phyloP scores from a whole-genome alignment of 106 monocot genomes.

The Apostasia ramifera region DNA sequence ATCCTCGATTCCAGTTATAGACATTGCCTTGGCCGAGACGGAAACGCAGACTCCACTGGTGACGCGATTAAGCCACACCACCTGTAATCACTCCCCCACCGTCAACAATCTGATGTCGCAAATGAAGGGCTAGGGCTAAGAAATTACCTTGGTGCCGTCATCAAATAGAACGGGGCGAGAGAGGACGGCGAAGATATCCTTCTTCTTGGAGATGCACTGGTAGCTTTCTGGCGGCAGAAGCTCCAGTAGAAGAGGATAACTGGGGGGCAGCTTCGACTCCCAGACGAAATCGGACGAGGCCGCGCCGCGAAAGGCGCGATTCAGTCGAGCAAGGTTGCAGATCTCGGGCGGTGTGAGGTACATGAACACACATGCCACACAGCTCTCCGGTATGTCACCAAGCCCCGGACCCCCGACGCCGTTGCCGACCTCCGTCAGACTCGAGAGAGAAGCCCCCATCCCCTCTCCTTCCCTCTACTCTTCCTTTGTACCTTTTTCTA shows the following conservation, averaged over 20 bases:
- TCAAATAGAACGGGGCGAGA: conserved; percentile 31
- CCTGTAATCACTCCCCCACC: conserved; percentile 5
- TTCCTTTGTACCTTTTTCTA: too few relatives aligned
- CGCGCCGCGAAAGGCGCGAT: conserved; percentile 49
- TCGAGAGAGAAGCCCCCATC: conserved; percentile 39
- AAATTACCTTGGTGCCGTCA: conserved; percentile 24
- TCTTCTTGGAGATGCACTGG: conserved; percentile 26
- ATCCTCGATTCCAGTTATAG: conserved; percentile 44
- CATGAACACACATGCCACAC: conserved; percentile 47
- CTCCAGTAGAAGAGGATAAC: conserved; percentile 17
- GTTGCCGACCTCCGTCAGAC: conserved; percentile 20
- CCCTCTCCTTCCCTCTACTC: neutral
- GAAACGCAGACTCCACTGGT: conserved; percentile 41
- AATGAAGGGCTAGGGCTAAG: too few relatives aligned
- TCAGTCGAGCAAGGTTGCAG: conserved; percentile 45
- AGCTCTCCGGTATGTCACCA: conserved; percentile 49
- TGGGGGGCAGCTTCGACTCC: conserved; percentile 39
- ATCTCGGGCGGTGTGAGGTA: conserved; percentile 39
- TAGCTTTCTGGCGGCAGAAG: conserved; percentile 17
- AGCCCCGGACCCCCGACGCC: conserved; percentile 20
- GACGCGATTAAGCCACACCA: conserved; percentile 25
- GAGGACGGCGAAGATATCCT: conserved; percentile 36
- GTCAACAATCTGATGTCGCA: neutral
- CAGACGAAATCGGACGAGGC: conserved; percentile 45
- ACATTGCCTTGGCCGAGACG: conserved; percentile 41